Evolutionary conservation across 2,329 filamentous ascomycete species (phyloP).

Genomic region (Pyrenochaeta sp.): DNA sequence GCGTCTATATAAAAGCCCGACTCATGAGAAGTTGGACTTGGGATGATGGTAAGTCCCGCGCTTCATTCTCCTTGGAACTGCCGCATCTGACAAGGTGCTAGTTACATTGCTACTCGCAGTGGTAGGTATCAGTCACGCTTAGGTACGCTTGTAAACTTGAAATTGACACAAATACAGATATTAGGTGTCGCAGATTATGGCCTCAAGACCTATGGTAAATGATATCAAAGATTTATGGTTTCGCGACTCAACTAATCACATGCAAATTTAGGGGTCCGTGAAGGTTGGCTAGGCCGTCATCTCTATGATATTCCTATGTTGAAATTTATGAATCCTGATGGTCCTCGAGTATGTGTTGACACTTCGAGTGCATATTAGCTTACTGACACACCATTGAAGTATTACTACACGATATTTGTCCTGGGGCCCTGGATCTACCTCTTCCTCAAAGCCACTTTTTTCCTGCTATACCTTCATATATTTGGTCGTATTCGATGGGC

Average conservation of each 20-base stretch:
- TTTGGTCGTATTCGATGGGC: slow-evolving; percentile 10
- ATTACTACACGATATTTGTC: background rate
- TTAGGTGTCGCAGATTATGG: background rate
- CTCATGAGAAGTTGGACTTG: slow-evolving; percentile 14
- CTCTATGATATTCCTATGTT: slow-evolving; percentile 6
- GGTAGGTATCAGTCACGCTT: too few species aligned
- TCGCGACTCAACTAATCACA: background rate
- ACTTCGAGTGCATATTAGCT: too few species aligned
- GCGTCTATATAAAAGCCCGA: slow-evolving; percentile 15
- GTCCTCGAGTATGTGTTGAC: background rate
- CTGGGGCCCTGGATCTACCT: background rate
- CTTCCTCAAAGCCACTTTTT: slow-evolving; percentile 11
- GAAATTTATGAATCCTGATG: background rate
- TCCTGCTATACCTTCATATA: slow-evolving; percentile 9
- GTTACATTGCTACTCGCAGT: too few species aligned
- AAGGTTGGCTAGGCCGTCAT: slow-evolving; percentile 5
- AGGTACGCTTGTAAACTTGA: too few species aligned
- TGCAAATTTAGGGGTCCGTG: background rate
- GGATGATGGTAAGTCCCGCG: slow-evolving; percentile 14
- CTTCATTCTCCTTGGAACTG: too few species aligned
- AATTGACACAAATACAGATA: background rate
- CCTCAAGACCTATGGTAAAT: background rate
- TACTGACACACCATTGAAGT: background rate
- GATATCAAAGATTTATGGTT: too few species aligned
- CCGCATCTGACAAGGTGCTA: too few species aligned